phyloP scores from a whole-genome alignment of 306 rosid genomes.

The Boehmeria nivea region DNA sequence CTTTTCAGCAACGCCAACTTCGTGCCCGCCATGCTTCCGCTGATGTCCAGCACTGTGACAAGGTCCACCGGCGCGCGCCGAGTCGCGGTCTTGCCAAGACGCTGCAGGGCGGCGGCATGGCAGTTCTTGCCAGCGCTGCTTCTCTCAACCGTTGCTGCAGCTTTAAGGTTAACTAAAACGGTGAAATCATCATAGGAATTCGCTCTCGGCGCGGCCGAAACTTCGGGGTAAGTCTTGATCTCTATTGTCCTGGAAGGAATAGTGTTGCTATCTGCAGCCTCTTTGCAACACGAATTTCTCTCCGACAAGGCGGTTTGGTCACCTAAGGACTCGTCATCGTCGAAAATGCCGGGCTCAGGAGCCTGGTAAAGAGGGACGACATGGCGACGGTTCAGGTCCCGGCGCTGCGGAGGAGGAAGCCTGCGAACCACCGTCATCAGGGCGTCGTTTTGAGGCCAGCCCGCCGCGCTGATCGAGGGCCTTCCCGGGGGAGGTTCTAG shows the following conservation, averaged over 20 bases:
- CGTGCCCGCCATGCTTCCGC: constrained; percentile 99
- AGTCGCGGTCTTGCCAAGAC: constrained; percentile 38
- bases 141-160: constrained; percentile 40
- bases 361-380: constrained; percentile 70
- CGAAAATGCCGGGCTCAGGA: constrained; percentile 72
- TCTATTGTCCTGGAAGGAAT: constrained; percentile 41
- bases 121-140: constrained; percentile 40
- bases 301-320: constrained; percentile 38
- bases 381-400: constrained; percentile 63
- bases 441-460: constrained; percentile 77
- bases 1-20: constrained; percentile 90
- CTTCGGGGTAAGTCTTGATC: constrained; percentile 71
- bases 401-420: constrained; percentile 64
- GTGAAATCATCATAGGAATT: constrained; percentile 51
- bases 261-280: constrained; percentile 32
- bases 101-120: constrained; percentile 31
- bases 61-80: constrained; percentile 90
- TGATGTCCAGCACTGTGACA: constrained; percentile 89
- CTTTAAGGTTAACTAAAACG: constrained; percentile 83
- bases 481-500: constrained; percentile 49
- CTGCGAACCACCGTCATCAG: constrained; percentile 78
- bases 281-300: constrained; percentile 30
- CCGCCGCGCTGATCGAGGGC: constrained; percentile 49
- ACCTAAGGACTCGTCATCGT: constrained; percentile 80
- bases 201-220: constrained; percentile 53